phyloP scores from a whole-genome alignment of 179 eudicot species.

The Carnegiea gigantea region DNA sequence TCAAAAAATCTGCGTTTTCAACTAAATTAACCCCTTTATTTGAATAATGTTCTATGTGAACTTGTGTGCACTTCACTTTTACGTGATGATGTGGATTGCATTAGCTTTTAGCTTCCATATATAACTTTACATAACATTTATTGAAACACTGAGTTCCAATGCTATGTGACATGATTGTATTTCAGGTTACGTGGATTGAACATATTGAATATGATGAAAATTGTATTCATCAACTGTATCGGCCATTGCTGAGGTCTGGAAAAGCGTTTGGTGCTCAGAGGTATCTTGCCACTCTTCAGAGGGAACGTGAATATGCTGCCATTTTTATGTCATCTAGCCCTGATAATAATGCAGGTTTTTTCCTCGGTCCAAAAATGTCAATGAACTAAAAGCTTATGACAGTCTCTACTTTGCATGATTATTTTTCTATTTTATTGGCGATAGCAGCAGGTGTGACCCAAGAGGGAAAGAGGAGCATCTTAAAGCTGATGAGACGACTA shows the following conservation, averaged over 20 bases:
- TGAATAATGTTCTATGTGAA: background rate
- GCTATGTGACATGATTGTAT: constrained; percentile 4
- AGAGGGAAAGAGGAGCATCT: constrained; percentile 49
- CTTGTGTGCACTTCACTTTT: background rate
- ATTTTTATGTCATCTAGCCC: constrained; percentile 37
- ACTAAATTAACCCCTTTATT: background rate
- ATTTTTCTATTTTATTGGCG: background rate
- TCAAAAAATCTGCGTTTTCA: background rate
- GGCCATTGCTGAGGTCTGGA: constrained; percentile 62
- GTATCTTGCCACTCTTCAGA: constrained; percentile 64
- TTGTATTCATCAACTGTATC: constrained; percentile 45
- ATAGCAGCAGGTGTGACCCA: constrained; percentile 32
- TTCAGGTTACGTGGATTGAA: constrained; percentile 88
- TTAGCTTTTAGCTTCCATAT: too few species aligned
- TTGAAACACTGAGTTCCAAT: background rate
- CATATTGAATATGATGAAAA: constrained; percentile 73
- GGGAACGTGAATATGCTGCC: constrained; percentile 56
- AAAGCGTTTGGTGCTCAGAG: constrained; percentile 68
- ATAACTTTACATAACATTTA: background rate
- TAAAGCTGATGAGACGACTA: constrained; percentile 62
- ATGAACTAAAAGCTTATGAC: background rate
- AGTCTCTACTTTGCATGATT: background rate
- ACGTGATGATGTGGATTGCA: too few species aligned
- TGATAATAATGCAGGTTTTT: constrained; percentile 44
- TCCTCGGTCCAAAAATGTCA: background rate